Conservation (phyloP, 805 yeast species). For the Yarrowia bubula region DNA sequence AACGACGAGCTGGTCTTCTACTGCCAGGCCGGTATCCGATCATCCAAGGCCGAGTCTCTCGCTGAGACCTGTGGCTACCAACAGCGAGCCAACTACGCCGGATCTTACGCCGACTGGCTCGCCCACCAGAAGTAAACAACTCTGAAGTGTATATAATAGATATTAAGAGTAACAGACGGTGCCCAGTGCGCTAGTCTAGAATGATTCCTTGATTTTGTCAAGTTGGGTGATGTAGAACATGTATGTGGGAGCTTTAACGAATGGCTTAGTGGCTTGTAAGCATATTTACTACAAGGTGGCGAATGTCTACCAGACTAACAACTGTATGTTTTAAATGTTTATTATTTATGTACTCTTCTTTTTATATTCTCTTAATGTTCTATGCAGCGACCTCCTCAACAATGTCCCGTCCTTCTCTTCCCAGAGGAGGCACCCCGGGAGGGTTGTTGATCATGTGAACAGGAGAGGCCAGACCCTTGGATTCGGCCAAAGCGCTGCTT, state of each 20-base stretch:
- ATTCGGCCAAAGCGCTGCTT: slow-evolving; percentile 77
- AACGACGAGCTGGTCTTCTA: slow-evolving; percentile 79
- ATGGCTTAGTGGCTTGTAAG: too few relatives aligned
- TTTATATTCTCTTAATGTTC: background rate
- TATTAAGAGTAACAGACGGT: background rate
- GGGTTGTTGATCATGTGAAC: slow-evolving; percentile 54
- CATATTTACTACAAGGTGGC: too few relatives aligned
- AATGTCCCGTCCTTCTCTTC: slow-evolving; percentile 62
- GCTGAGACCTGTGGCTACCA: slow-evolving; percentile 87
- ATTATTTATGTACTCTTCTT: background rate
- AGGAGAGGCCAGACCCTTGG: slow-evolving; percentile 90
- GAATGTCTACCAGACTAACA: too few relatives aligned
- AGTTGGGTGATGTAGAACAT: too few relatives aligned
- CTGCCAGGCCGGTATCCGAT: slow-evolving; percentile 90
- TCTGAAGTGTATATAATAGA: slow-evolving; percentile 8
- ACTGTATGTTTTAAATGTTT: background rate
- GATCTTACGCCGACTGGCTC: slow-evolving; percentile 85
- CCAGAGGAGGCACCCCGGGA: slow-evolving; percentile 67
- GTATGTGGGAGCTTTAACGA: too few relatives aligned
- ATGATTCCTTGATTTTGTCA: too few relatives aligned
- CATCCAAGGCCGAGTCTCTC: slow-evolving; percentile 84
- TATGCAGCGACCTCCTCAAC: slow-evolving; percentile 12
- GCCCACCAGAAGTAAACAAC: slow-evolving; percentile 23
- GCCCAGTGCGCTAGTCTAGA: too few relatives aligned
- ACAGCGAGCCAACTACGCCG: slow-evolving; percentile 79